These are phyloP conservation scores for Luffa aegyptiaca DNA, from an alignment of 306 rosid species.

Conservation along the genomic window DNA sequence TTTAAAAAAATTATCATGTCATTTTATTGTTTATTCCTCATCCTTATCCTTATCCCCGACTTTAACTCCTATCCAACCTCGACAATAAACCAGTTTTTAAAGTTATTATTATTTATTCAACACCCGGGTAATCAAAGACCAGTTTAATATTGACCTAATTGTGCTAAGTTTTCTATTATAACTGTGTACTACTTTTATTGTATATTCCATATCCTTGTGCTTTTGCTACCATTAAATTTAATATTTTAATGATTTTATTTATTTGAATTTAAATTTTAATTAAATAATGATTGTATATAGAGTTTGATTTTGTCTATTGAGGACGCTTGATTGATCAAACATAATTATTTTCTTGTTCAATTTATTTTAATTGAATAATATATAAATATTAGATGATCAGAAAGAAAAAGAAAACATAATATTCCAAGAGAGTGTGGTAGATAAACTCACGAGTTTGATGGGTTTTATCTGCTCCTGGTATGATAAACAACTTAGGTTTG, in stretches of 20 bases:
- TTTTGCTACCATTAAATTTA: neutral
- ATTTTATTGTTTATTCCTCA: neutral
- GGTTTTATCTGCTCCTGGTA: neutral
- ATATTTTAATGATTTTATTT: too few species aligned
- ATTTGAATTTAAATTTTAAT: too few species aligned
- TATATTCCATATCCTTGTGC: neutral
- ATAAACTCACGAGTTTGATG: neutral
- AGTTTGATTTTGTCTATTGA: neutral
- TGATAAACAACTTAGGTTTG: neutral
- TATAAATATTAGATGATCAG: too few species aligned
- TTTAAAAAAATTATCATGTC: too few species aligned
- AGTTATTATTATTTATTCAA: neutral
- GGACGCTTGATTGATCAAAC: neutral
- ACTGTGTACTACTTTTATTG: neutral
- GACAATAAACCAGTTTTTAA: neutral
- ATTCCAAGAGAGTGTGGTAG: neutral
- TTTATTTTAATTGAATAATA: neutral
- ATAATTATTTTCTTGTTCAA: too few species aligned
- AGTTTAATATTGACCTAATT: neutral
- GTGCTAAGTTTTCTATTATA: neutral
- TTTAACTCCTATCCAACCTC: neutral
- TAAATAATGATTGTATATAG: too few species aligned
- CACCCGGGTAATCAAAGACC: neutral
- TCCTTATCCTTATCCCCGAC: neutral
- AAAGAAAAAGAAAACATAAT: neutral